These are phyloP conservation scores for Talaromyces piceae DNA, from an alignment of 2,329 filamentous ascomycete species.

Conservation along the genomic window DNA sequence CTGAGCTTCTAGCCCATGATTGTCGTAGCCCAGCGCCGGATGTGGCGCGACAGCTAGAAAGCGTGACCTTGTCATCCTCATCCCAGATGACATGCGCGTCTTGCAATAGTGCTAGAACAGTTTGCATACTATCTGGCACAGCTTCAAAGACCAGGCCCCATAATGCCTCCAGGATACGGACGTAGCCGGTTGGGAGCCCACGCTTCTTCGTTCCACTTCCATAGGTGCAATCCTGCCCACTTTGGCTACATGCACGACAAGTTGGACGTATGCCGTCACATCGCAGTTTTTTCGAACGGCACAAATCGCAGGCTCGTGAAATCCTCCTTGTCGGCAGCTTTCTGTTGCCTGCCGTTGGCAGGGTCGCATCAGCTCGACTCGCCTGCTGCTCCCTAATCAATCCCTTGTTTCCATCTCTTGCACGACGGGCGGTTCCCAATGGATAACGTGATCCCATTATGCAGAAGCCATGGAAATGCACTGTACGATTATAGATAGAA, in stretches of 20 bases:
- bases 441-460: neutral
- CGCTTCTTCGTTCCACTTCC: conserved; percentile 2
- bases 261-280: neutral
- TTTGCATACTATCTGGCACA: neutral
- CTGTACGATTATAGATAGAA: too few species aligned
- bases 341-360: neutral
- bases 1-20: neutral
- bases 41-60: neutral
- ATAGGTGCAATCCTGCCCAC: conserved; percentile 1
- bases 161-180: conserved; percentile 3
- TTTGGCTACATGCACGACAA: neutral
- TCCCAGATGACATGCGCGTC: neutral
- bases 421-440: neutral
- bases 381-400: neutral
- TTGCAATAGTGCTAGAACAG: neutral
- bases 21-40: neutral
- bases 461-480: neutral
- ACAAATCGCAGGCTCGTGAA: neutral
- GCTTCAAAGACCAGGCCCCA: conserved; percentile 1
- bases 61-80: neutral
- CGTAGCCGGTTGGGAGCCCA: conserved; percentile 4
- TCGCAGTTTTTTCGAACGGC: neutral
- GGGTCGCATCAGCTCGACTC: neutral
- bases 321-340: neutral
- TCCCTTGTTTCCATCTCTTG: neutral